phyloP scores from a whole-genome alignment of 2,329 filamentous ascomycete genomes.

The Fusarium drepaniforme region DNA sequence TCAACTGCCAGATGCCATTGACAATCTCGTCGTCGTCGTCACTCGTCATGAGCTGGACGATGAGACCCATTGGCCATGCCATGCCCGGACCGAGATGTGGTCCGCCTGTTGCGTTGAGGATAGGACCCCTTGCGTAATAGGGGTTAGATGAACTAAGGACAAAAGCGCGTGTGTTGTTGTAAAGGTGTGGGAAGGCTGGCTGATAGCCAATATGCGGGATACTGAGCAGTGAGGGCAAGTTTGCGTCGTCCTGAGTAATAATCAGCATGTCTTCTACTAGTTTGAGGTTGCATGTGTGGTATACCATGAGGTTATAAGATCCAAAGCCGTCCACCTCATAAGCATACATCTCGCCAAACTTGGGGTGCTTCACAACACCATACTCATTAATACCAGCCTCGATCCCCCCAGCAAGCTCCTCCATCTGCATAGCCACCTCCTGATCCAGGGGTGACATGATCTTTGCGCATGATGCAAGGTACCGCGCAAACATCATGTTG shows the following conservation, averaged over 20 bases:
- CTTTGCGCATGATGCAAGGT: conserved; percentile 63
- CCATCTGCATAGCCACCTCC: conserved; percentile 71
- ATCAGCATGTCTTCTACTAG: neutral
- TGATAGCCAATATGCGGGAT: conserved; percentile 70
- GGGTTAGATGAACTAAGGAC: conserved; percentile 79
- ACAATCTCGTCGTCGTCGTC: conserved; percentile 81
- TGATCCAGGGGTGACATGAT: conserved; percentile 59
- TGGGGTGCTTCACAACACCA: conserved; percentile 72
- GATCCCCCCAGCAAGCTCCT: conserved; percentile 66
- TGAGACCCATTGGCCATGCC: conserved; percentile 90
- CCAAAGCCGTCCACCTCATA: conserved; percentile 79
- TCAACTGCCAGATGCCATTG: conserved; percentile 69
- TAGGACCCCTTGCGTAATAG: conserved; percentile 72
- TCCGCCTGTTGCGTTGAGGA: conserved; percentile 64
- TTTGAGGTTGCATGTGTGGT: neutral
- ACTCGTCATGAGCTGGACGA: conserved; percentile 83
- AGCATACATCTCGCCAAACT: conserved; percentile 74
- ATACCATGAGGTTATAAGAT: conserved; percentile 67
- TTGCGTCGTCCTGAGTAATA: conserved; percentile 65
- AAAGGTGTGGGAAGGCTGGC: conserved; percentile 70
- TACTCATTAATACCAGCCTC: conserved; percentile 76
- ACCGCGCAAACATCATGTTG: conserved; percentile 85
- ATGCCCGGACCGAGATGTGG: conserved; percentile 71
- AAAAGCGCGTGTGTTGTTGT: conserved; percentile 82
- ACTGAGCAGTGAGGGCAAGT: conserved; percentile 72